Evolutionary conservation across 1,284 basidiomycete species (phyloP).

Genomic region (Moniliophthora roreri): DNA sequence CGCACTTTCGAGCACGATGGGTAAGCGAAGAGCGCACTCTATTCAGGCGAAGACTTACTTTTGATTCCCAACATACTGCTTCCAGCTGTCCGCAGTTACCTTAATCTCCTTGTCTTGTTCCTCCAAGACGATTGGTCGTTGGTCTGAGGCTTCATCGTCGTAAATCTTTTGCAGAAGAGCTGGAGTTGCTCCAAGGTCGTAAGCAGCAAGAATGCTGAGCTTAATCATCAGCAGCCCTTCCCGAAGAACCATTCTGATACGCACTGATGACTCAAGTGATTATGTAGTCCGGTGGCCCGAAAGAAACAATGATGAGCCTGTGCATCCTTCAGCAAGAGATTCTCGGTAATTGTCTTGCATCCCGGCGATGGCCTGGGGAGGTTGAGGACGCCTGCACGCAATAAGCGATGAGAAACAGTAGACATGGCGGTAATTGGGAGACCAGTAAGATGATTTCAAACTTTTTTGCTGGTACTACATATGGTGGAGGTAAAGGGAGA

Average conservation of each 20-base stretch:
- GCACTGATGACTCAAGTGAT: slow-evolving; percentile 63
- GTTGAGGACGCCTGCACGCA: slow-evolving; percentile 43
- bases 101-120: slow-evolving; percentile 35
- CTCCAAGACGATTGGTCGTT: slow-evolving; percentile 45
- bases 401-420: slow-evolving; percentile 7
- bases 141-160: slow-evolving; percentile 36
- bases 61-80: slow-evolving; percentile 50
- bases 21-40: background rate
- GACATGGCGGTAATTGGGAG: background rate
- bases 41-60: slow-evolving; percentile 36
- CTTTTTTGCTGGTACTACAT: too few species aligned
- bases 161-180: slow-evolving; percentile 54
- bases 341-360: slow-evolving; percentile 43
- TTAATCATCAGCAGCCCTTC: slow-evolving; percentile 1
- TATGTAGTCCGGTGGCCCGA: slow-evolving; percentile 51
- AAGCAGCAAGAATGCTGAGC: slow-evolving; percentile 56
- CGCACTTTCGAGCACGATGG: slow-evolving; percentile 21
- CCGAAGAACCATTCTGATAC: slow-evolving; percentile 15
- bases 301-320: slow-evolving; percentile 60
- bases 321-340: slow-evolving; percentile 55
- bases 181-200: slow-evolving; percentile 60
- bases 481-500: too few species aligned
- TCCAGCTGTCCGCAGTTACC: slow-evolving; percentile 53
- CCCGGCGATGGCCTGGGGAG: slow-evolving; percentile 50
- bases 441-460: too few species aligned